These are phyloP conservation scores for Miscanthus lutarioriparius DNA, from an alignment of 176 grass and related monocot genomes.

Conservation along the genomic window DNA sequence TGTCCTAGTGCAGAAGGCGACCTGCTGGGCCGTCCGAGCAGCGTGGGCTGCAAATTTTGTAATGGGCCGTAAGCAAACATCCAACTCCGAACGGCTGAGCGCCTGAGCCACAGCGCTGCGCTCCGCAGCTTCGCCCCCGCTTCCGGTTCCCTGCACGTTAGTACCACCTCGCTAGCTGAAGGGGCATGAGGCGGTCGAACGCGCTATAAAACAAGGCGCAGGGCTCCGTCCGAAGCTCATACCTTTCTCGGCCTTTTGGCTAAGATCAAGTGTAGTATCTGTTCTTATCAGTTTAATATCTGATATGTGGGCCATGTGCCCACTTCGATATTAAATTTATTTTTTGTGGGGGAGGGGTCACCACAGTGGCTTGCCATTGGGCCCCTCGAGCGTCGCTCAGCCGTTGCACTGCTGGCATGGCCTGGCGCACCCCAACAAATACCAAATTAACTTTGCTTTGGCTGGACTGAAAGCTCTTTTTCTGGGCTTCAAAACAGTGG, in stretches of 20 bases:
- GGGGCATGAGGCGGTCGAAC: too few relatives aligned
- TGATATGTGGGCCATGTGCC: conserved; percentile 43
- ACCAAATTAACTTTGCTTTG: not conserved
- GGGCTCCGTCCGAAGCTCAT: not conserved
- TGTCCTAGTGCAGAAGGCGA: not conserved
- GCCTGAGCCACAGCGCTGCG: not conserved
- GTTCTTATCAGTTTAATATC: conserved; percentile 86
- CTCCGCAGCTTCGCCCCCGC: not conserved
- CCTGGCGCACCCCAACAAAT: conserved; percentile 33
- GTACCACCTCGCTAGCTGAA: not conserved
- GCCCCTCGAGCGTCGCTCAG: not conserved
- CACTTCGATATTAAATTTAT: conserved; percentile 64
- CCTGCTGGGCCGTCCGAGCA: not conserved
- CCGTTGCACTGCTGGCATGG: conserved; percentile 26
- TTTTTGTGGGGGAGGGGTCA: conserved; percentile 39
- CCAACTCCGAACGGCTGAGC: not conserved
- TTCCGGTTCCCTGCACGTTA: not conserved
- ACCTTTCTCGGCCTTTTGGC: conserved; percentile 80
- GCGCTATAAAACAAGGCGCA: not conserved
- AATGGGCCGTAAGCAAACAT: not conserved
- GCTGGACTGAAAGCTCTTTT: too few relatives aligned
- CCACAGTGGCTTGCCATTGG: conserved; percentile 28
- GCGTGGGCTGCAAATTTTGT: not conserved
- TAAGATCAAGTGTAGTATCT: conserved; percentile 88
- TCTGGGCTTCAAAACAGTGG: too few relatives aligned